Conservation (phyloP, 1,284 basidiomycete species). For the Malassezia restricta region DNA sequence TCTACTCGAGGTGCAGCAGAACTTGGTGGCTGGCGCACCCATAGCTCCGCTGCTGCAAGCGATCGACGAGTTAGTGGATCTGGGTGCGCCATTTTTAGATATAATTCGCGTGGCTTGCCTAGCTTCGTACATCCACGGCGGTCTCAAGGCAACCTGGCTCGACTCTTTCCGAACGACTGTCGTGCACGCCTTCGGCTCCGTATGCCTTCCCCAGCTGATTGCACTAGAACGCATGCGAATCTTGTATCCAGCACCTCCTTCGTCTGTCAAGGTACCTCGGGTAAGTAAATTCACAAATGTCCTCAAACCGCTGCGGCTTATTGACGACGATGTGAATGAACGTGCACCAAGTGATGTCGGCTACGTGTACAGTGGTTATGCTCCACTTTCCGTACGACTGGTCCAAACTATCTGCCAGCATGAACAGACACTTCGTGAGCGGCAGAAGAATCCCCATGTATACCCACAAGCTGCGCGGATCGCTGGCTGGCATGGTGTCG, state of each 20-base stretch:
- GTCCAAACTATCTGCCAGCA: conserved; percentile 86
- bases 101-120: conserved; percentile 68
- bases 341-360: conserved; percentile 72
- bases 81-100: conserved; percentile 23
- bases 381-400: conserved; percentile 77
- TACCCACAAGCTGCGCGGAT: conserved; percentile 65
- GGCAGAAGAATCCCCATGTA: background rate
- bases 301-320: conserved; percentile 72
- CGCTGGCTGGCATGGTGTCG: conserved; percentile 90
- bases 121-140: conserved; percentile 67
- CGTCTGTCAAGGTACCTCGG: conserved; percentile 2
- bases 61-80: conserved; percentile 35
- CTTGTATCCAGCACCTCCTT: conserved; percentile 34
- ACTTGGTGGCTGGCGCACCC: conserved; percentile 59
- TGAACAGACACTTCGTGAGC: conserved; percentile 58
- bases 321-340: conserved; percentile 74
- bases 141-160: conserved; percentile 72
- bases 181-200: conserved; percentile 87
- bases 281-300: conserved; percentile 46
- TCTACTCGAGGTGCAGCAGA: conserved; percentile 89
- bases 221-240: conserved; percentile 64
- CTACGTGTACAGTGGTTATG: conserved; percentile 92
- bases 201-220: conserved; percentile 70
- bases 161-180: conserved; percentile 84
- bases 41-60: conserved; percentile 24